Evolutionary conservation across 2,329 filamentous ascomycete species (phyloP).

Genomic region (Pseudocercospora ulei): DNA sequence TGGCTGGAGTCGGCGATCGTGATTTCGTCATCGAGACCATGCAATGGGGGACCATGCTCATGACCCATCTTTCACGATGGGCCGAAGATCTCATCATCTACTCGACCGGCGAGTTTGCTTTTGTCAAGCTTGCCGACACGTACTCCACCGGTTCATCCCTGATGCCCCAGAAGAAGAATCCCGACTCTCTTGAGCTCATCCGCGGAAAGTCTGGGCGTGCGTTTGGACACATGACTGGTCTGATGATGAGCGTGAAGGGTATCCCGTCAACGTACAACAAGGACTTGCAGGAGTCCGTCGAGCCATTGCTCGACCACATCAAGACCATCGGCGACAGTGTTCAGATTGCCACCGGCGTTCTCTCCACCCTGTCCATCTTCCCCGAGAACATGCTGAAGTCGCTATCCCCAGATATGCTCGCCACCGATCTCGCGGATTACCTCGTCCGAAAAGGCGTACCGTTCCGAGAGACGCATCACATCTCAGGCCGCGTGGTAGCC

Average conservation of each 20-base stretch:
- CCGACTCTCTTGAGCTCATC: slow-evolving; percentile 62
- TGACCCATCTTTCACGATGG: slow-evolving; percentile 70
- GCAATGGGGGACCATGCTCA: slow-evolving; percentile 68
- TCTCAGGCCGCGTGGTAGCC: slow-evolving; percentile 63
- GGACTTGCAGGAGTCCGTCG: slow-evolving; percentile 77
- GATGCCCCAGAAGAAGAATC: slow-evolving; percentile 81
- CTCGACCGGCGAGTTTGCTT: slow-evolving; percentile 64
- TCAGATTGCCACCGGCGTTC: slow-evolving; percentile 70
- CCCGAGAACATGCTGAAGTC: slow-evolving; percentile 70
- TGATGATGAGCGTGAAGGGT: slow-evolving; percentile 67
- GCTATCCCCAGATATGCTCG: slow-evolving; percentile 74
- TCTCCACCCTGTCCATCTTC: slow-evolving; percentile 60
- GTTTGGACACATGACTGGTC: slow-evolving; percentile 71
- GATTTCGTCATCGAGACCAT: slow-evolving; percentile 77
- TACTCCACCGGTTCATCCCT: slow-evolving; percentile 67
- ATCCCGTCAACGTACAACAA: slow-evolving; percentile 82
- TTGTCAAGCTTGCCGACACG: slow-evolving; percentile 64
- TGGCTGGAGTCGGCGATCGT: slow-evolving; percentile 64
- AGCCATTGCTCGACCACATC: slow-evolving; percentile 75
- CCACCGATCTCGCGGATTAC: slow-evolving; percentile 58
- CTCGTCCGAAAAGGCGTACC: slow-evolving; percentile 58
- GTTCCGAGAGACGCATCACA: slow-evolving; percentile 72
- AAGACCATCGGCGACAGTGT: slow-evolving; percentile 74
- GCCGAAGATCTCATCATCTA: slow-evolving; percentile 82
- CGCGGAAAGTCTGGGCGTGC: slow-evolving; percentile 67